Conservation (phyloP, 306 rosid genomes). For the Gleditsia sinensis region DNA sequence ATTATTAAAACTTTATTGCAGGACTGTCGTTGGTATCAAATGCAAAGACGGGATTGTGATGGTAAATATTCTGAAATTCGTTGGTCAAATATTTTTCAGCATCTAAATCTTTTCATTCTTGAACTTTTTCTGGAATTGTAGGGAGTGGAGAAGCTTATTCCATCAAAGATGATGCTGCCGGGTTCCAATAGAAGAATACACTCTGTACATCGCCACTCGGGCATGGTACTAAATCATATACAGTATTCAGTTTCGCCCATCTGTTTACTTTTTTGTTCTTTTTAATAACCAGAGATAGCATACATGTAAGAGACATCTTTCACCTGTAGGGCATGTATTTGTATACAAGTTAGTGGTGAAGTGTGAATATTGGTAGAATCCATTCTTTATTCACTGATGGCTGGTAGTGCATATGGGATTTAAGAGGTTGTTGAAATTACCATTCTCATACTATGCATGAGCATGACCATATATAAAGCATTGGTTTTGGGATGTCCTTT, state of each 20-base stretch:
- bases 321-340: background rate
- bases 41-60: slow-evolving; percentile 93
- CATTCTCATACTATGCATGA: background rate
- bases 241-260: background rate
- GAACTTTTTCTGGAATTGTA: slow-evolving; percentile 29
- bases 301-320: background rate
- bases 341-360: slow-evolving; percentile 2
- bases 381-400: background rate
- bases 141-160: slow-evolving; percentile 96
- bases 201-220: slow-evolving; percentile 86
- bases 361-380: background rate
- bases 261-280: background rate
- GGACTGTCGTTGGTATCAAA: slow-evolving; percentile 95
- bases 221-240: slow-evolving; percentile 60
- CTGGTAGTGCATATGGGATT: background rate
- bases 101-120: background rate
- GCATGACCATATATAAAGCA: background rate
- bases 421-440: background rate
- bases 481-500: background rate
- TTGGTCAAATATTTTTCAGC: background rate
- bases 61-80: slow-evolving; percentile 44
- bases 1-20: slow-evolving; percentile 42
- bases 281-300: background rate
- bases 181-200: slow-evolving; percentile 96
- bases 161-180: slow-evolving; percentile 95